Evolutionary conservation across 1,284 basidiomycete species (phyloP), one percentile per base, ranked within the genome.

Genomic region (Ustilago xerochloae): DNA sequence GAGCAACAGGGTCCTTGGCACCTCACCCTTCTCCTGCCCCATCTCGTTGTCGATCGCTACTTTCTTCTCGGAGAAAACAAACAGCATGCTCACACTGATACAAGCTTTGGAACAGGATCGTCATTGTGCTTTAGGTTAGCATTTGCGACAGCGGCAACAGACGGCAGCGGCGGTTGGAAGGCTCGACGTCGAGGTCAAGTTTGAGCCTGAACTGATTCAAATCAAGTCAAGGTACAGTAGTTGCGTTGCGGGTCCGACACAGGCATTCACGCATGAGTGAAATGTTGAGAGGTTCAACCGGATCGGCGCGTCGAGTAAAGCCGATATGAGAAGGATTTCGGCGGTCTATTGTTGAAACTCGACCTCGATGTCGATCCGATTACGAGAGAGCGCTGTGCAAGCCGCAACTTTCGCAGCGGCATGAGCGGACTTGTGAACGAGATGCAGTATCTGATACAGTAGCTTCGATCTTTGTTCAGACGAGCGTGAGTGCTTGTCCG

Each of bases 241-340:
- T n/a, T 38, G 26, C 33, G 36, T 24, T 28, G 53, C 41, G 47
- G 55, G 55, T 58, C 55, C 55, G 46, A 38, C n/a, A n/a, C n/a
- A n/a, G n/a, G 55, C 13, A 58, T 49, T 58, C 47, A 49, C 36
- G 36, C 55, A 15, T 7, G 39, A 12, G 6, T 8, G 32, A 47
- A 47, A 32, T 47, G 46, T 47, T 47, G 46, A 47, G 45, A 46
- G 26, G 18, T 7, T 29, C 45, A 46, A 46, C 45, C 45, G 45
- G 39, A 43, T 4, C 18, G 39, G n/a, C 43, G 43, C 43, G 24
- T 46, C 18, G 8, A 16, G 22, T 48, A 48, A 48, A 48, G 46
- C 46, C 46, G 7, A 48, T 6, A 48, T 26, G 38, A 41, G 18
- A 20, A 15, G 7, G 15, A 13, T 20, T 41, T 39, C 38, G 38